Base-by-base conservation (phyloP, 2,329 filamentous ascomycete genomes). In the Fusarium domesticum region DNA sequence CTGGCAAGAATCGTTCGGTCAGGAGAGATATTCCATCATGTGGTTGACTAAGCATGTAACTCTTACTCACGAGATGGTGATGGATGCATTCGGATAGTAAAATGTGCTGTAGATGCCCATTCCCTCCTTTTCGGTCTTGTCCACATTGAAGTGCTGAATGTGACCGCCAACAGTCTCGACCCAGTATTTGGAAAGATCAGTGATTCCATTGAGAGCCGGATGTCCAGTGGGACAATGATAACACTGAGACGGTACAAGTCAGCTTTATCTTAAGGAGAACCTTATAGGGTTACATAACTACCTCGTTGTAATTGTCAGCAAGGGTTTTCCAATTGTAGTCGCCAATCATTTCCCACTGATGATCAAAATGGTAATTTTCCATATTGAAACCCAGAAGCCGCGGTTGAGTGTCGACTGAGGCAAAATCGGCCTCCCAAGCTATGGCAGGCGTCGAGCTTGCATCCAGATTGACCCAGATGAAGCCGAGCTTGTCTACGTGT, bases 161-260 rank as follows among this genome's bases (percentile, higher is more conserved):
- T 74, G 68, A 2, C 64, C 67, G 12, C 63, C 68, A 48, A 70
- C 69, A 25, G 70, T 70, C 44, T 75, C 67, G 42, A 77, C 74
- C 32, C 67, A 64, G 63, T 80, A 81, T 6, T 72, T 72, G 19
- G 35, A 19, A 42, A 45, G 17, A 81, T 68, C 20, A 69, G 67
- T 3, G 75, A 33, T 8, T 4, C 31, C 31, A 16, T 33, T 69
- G 33, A 82, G 74, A 46, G 78, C 76, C 2, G 80, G 77, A 50
- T 82, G 78, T 2, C 77, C 74, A 1, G 74, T 77, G 28, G 73
- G 71, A 65, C 78, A 82, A 65, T 83, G 79, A 54, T 83, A 83
- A 58, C 79, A 83, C 58, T 80, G 19, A 14, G 33, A 12, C 8
- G 33, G 12, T 12, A 7, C 16, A 17, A 7, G 16, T 23, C n/a